Conservation (phyloP, 2,329 filamentous ascomycete species). For the Botrytis hyacinthi region DNA sequence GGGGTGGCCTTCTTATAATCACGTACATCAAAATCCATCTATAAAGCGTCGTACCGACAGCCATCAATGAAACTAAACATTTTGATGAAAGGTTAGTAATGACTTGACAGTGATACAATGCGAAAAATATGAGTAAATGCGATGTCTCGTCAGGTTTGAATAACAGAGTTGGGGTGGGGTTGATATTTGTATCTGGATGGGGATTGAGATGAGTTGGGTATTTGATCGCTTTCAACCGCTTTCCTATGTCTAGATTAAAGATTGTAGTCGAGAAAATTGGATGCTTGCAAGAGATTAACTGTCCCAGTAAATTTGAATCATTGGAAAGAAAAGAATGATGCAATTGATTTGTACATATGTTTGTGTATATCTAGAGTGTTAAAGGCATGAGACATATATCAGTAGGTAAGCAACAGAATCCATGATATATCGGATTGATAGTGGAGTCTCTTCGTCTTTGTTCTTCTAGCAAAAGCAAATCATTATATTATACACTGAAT, state of each 20-base stretch:
- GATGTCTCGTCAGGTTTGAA: not conserved
- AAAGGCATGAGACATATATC: not conserved
- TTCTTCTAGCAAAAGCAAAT: not conserved
- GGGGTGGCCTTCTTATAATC: not conserved
- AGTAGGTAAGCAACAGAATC: not conserved
- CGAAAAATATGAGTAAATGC: not conserved
- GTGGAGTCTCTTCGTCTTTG: not conserved
- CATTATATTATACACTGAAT: not conserved
- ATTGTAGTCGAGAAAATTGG: not conserved
- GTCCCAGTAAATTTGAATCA: not conserved
- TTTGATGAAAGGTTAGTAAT: not conserved
- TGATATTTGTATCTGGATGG: not conserved
- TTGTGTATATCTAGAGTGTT: too few species aligned
- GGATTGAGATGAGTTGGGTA: not conserved
- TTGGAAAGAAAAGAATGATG: not conserved
- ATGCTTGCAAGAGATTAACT: not conserved
- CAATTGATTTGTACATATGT: not conserved
- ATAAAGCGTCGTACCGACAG: not conserved
- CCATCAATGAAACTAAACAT: not conserved
- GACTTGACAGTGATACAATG: not conserved
- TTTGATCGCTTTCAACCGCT: not conserved
- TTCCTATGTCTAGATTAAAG: not conserved
- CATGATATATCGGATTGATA: not conserved
- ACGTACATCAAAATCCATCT: not conserved
- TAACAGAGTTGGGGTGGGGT: not conserved